Evolutionary conservation across 805 yeast genomes (phyloP).

Genomic region (Metschnikowia sp.): DNA sequence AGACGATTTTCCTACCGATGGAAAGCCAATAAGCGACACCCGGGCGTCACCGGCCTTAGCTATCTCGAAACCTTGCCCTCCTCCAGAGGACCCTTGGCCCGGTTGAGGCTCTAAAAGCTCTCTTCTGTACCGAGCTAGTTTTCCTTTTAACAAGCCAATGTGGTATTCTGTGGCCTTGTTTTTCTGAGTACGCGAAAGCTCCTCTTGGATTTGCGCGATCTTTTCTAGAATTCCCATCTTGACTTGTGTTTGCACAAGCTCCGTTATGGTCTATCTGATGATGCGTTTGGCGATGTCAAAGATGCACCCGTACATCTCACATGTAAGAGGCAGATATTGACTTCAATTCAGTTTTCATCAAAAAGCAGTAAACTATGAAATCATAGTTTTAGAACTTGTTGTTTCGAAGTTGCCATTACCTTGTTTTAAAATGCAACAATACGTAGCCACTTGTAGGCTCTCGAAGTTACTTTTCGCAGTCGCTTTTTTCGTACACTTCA

Average conservation of each 20-base stretch:
- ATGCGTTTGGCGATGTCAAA: too few species aligned
- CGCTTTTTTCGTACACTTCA: background rate
- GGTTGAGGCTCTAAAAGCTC: conserved; percentile 89
- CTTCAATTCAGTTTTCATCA: too few species aligned
- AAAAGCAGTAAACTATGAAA: too few species aligned
- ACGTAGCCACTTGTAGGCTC: too few species aligned
- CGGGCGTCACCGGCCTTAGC: conserved; percentile 95
- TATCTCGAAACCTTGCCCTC: conserved; percentile 90
- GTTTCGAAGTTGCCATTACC: too few species aligned
- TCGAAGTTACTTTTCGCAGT: conserved; percentile 1
- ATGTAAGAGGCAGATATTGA: too few species aligned
- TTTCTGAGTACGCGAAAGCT: conserved; percentile 91
- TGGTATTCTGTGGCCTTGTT: conserved; percentile 98
- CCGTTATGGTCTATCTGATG: too few species aligned
- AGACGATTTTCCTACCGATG: conserved; percentile 96
- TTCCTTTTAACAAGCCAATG: conserved; percentile 89
- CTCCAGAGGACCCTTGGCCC: conserved; percentile 65
- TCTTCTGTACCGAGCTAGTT: conserved; percentile 86
- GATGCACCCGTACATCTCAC: conserved; percentile 13
- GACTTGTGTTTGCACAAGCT: background rate
- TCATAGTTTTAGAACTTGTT: too few species aligned
- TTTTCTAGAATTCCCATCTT: conserved; percentile 49
- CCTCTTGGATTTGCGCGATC: conserved; percentile 86
- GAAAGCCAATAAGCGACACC: conserved; percentile 92
- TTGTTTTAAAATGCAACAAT: too few species aligned